phyloP scores from a whole-genome alignment of 106 monocot species.

The Posidonia australis region DNA sequence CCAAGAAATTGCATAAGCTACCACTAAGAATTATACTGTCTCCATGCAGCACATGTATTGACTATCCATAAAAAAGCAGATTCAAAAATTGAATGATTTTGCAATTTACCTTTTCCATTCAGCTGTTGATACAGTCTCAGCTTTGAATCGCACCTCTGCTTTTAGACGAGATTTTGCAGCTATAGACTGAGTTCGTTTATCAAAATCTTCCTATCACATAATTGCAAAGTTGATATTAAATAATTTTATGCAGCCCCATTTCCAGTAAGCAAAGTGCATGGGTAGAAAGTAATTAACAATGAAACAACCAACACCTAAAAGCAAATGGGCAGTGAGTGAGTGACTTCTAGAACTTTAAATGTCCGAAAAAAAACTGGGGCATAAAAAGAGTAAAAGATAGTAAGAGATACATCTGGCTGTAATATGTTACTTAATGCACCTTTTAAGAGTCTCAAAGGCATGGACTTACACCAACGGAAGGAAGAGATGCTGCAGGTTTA shows the following conservation, averaged over 20 bases:
- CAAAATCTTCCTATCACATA: constrained; percentile 77
- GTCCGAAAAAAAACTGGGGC: no score
- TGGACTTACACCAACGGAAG: constrained; percentile 69
- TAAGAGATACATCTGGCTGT: not conserved
- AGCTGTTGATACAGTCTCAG: constrained; percentile 71
- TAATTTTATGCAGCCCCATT: not conserved
- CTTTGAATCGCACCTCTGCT: constrained; percentile 85
- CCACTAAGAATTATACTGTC: no score
- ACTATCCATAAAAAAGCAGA: not conserved
- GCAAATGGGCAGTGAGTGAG: no score
- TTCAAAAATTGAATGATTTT: not conserved
- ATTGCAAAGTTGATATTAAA: not conserved
- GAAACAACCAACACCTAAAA: no score
- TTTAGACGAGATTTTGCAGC: constrained; percentile 82
- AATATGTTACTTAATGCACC: not conserved
- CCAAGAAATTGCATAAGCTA: no score
- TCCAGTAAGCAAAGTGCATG: not conserved
- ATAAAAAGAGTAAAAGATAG: not conserved
- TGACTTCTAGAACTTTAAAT: no score
- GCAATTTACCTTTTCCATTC: constrained; percentile 87
- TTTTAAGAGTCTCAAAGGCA: not conserved
- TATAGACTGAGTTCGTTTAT: constrained; percentile 68
- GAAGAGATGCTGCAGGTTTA: constrained; percentile 51
- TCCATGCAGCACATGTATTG: no score
- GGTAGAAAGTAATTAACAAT: no score